phyloP scores from a whole-genome alignment of 225 moss, liverwort and hornwort genomes.

The Thuidium tamariscinum region DNA sequence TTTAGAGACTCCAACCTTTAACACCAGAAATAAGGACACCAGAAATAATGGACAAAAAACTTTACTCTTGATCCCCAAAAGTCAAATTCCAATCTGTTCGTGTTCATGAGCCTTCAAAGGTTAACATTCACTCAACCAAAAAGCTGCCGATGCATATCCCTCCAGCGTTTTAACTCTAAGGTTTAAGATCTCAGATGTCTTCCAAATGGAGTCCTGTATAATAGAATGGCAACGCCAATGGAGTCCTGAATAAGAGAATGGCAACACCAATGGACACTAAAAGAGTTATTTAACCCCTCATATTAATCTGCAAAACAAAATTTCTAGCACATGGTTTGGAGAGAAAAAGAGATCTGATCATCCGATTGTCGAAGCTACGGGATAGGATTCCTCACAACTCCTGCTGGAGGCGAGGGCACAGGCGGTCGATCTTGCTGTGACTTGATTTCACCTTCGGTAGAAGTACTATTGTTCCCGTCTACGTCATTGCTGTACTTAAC shows the following conservation, averaged over 20 bases:
- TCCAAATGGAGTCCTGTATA: neutral
- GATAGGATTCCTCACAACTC: slow-evolving; percentile 20
- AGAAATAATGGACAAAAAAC: no score
- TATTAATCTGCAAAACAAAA: neutral
- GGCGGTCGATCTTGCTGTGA: neutral
- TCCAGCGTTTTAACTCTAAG: neutral
- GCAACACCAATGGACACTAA: neutral
- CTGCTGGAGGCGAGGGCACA: slow-evolving; percentile 24
- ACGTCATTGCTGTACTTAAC: slow-evolving; percentile 3
- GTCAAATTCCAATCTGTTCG: neutral
- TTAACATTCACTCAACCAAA: neutral
- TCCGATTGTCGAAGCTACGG: neutral
- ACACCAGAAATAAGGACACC: neutral
- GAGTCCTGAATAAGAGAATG: neutral
- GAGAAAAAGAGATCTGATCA: neutral
- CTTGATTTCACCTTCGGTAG: neutral
- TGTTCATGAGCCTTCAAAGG: neutral
- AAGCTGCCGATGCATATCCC: neutral
- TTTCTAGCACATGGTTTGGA: neutral
- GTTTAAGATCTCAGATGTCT: neutral
- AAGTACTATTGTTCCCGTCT: neutral
- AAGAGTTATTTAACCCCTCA: neutral
- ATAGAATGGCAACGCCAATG: neutral
- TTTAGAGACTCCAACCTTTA: no score
- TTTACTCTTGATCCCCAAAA: no score